Evolutionary conservation across 2,329 filamentous ascomycete species (phyloP).

Genomic region (Pseudogymnoascus sp.): DNA sequence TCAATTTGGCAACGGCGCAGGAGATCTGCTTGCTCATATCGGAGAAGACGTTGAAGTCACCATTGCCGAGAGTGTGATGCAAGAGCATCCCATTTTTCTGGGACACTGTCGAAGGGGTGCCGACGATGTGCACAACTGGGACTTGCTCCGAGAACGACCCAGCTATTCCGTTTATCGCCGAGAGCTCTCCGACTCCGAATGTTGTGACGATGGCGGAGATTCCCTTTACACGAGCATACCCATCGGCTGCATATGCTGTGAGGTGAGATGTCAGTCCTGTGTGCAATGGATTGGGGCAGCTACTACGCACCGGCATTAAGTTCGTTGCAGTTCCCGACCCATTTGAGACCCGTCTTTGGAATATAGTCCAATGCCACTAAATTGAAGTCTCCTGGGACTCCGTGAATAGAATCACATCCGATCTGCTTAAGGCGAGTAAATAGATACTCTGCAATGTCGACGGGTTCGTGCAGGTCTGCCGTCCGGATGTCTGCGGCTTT

Average conservation of each 20-base stretch:
- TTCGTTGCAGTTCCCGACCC: conserved; percentile 65
- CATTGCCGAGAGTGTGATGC: conserved; percentile 67
- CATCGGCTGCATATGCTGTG: conserved; percentile 67
- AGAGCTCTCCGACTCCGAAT: conserved; percentile 68
- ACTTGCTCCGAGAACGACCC: conserved; percentile 68
- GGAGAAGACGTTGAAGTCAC: conserved; percentile 75
- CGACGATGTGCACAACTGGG: conserved; percentile 58
- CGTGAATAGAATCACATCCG: conserved; percentile 57
- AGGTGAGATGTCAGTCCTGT: background rate
- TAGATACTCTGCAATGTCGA: conserved; percentile 59
- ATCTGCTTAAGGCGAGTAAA: conserved; percentile 56
- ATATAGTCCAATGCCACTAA: conserved; percentile 60
- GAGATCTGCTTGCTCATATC: conserved; percentile 69
- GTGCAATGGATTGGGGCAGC: background rate
- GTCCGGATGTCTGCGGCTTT: conserved; percentile 35
- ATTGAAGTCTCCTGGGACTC: conserved; percentile 68
- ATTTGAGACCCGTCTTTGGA: conserved; percentile 47
- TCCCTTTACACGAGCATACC: conserved; percentile 65
- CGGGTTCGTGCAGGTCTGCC: conserved; percentile 33
- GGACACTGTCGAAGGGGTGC: conserved; percentile 39
- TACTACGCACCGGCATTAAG: conserved; percentile 57
- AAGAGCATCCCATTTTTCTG: conserved; percentile 40
- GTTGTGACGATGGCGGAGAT: conserved; percentile 65
- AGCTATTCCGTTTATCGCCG: conserved; percentile 63
- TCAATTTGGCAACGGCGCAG: conserved; percentile 61